Conservation (phyloP, 345 rosid genomes). For the Microthlaspi erraticum region DNA sequence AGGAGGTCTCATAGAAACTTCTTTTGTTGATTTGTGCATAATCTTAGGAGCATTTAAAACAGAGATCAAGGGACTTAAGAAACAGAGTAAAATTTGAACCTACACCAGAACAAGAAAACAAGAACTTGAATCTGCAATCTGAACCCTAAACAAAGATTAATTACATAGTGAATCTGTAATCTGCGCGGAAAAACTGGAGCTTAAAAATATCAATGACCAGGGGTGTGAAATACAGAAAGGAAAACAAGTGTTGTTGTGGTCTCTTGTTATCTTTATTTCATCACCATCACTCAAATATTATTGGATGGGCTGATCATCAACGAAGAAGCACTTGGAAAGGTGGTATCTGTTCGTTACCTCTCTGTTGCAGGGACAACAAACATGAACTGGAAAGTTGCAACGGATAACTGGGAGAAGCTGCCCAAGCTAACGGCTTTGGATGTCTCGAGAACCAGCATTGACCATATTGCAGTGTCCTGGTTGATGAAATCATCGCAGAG, state of each 20-base stretch:
- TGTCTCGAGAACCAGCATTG: constrained; percentile 80
- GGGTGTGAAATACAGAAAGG: too few relatives aligned
- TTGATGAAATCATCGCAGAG: constrained; percentile 62
- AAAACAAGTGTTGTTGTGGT: too few relatives aligned
- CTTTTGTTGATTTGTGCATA: constrained; percentile 13
- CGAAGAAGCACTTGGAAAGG: constrained; percentile 70
- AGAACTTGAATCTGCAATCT: too few relatives aligned
- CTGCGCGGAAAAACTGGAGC: too few relatives aligned
- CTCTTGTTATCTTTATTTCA: too few relatives aligned
- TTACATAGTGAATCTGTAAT: too few relatives aligned
- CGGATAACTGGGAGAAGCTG: constrained; percentile 65
- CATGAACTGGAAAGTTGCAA: constrained; percentile 68
- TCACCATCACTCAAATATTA: too few relatives aligned
- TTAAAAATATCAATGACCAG: too few relatives aligned
- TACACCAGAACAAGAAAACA: too few relatives aligned
- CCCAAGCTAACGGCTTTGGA: constrained; percentile 71
- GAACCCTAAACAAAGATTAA: too few relatives aligned
- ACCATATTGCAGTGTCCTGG: constrained; percentile 55
- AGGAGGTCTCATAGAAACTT: constrained; percentile 27
- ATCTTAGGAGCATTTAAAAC: too few relatives aligned
- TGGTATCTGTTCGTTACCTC: constrained; percentile 62
- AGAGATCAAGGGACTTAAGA: neutral
- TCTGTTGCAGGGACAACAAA: constrained; percentile 81
- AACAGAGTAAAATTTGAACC: neutral
- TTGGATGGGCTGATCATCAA: constrained; percentile 72